Evolutionary conservation across 2,329 filamentous ascomycete genomes (phyloP).

Genomic region (Hypoxylon sp.): DNA sequence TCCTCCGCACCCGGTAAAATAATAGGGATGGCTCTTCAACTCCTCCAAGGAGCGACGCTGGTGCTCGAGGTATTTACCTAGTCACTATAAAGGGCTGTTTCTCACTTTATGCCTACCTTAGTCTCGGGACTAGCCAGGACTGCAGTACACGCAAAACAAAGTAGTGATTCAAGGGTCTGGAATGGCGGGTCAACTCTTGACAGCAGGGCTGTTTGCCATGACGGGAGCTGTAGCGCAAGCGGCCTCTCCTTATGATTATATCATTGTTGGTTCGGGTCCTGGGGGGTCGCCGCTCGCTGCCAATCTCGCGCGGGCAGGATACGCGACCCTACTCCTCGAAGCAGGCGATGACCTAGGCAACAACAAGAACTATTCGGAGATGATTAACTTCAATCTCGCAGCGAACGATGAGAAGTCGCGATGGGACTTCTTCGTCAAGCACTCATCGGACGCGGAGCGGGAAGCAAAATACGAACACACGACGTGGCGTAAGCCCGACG

Average conservation of each 20-base stretch:
- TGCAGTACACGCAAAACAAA: not conserved
- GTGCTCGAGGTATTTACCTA: not conserved
- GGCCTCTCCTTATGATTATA: slow-evolving; percentile 50
- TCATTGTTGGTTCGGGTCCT: slow-evolving; percentile 69
- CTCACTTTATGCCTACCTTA: not conserved
- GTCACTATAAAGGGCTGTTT: slow-evolving; percentile 34
- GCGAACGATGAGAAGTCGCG: slow-evolving; percentile 57
- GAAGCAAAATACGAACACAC: slow-evolving; percentile 57
- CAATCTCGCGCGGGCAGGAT: slow-evolving; percentile 66
- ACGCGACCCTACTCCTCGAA: slow-evolving; percentile 67
- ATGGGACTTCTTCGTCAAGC: slow-evolving; percentile 71
- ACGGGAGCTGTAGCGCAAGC: slow-evolving; percentile 33
- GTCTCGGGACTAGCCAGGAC: not conserved
- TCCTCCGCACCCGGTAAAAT: slow-evolving; percentile 39
- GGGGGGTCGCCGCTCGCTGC: slow-evolving; percentile 67
- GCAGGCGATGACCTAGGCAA: slow-evolving; percentile 64
- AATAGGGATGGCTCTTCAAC: slow-evolving; percentile 12
- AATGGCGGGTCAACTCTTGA: slow-evolving; percentile 42
- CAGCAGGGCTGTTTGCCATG: slow-evolving; percentile 38
- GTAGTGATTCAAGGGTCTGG: slow-evolving; percentile 4
- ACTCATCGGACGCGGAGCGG: slow-evolving; percentile 67
- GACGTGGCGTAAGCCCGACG: slow-evolving; percentile 51
- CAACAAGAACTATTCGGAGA: slow-evolving; percentile 51
- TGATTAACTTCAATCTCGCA: slow-evolving; percentile 56
- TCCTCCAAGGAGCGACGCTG: slow-evolving; percentile 13